phyloP scores from a whole-genome alignment of 2,329 filamentous ascomycete genomes.

The Paraconiothyrium sp. region DNA sequence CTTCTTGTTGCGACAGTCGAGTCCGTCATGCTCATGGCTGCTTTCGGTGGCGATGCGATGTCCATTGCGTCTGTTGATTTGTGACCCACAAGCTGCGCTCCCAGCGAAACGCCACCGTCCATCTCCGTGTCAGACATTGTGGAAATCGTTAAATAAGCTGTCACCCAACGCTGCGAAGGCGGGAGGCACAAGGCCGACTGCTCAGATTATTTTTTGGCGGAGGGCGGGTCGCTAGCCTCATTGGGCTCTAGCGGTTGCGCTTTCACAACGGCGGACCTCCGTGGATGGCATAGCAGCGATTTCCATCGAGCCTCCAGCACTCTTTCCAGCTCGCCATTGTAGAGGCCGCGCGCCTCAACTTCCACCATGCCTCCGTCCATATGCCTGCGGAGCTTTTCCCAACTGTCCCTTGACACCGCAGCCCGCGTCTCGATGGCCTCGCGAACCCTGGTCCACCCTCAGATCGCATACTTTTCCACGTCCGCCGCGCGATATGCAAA shows the following conservation, averaged over 20 bases:
- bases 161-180: slow-evolving; percentile 7
- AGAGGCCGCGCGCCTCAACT: slow-evolving; percentile 35
- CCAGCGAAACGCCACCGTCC: slow-evolving; percentile 38
- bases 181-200: slow-evolving; percentile 13
- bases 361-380: slow-evolving; percentile 42
- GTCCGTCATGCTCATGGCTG: slow-evolving; percentile 43
- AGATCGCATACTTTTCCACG: slow-evolving; percentile 48
- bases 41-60: slow-evolving; percentile 35
- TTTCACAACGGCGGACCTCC: slow-evolving; percentile 32
- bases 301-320: slow-evolving; percentile 21
- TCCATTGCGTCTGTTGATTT: slow-evolving; percentile 48
- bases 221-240: slow-evolving; percentile 10
- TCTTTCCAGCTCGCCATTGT: slow-evolving; percentile 34
- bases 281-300: slow-evolving; percentile 20
- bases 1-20: slow-evolving; percentile 43
- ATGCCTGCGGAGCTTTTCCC: slow-evolving; percentile 46
- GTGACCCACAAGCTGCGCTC: not conserved
- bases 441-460: slow-evolving; percentile 35
- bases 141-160: not conserved
- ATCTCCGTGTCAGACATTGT: slow-evolving; percentile 44
- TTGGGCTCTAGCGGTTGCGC: slow-evolving; percentile 23
- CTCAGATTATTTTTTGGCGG: slow-evolving; percentile 28
- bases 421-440: slow-evolving; percentile 33
- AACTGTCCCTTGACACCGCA: slow-evolving; percentile 40
- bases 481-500: slow-evolving; percentile 40